Percentiles rank a stretch among this genome's conserved stretches.
These are phyloP conservation scores for Cladobotryum mycophilum DNA, from an alignment of 2,329 filamentous ascomycete genomes.

Conservation along the genomic window DNA sequence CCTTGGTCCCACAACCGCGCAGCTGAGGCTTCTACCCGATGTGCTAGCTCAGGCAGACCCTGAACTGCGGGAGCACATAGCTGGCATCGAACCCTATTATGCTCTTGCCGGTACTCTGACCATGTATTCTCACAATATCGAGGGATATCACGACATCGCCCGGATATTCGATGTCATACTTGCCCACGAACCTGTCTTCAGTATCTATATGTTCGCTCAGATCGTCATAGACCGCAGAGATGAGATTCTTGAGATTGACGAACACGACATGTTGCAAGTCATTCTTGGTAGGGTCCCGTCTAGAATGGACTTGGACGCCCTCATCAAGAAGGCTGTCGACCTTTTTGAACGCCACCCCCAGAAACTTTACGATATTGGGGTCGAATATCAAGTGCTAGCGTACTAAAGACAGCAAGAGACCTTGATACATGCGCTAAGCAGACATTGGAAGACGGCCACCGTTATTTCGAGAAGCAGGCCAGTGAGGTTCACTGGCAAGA, in stretches of 20 bases:
- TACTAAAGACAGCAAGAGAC: constrained; percentile 73
- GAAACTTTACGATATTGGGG: constrained; percentile 66
- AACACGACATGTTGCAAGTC: constrained; percentile 88
- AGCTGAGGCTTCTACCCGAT: constrained; percentile 80
- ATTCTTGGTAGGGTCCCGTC: constrained; percentile 81
- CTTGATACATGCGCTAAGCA: constrained; percentile 44
- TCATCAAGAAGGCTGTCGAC: constrained; percentile 59
- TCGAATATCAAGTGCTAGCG: constrained; percentile 66
- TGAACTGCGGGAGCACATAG: constrained; percentile 66
- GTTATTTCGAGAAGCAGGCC: constrained; percentile 64
- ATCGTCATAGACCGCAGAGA: constrained; percentile 74
- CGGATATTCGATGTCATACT: constrained; percentile 89
- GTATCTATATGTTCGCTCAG: constrained; percentile 85
- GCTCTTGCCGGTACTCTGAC: constrained; percentile 90
- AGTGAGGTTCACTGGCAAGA: constrained; percentile 65
- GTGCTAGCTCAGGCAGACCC: constrained; percentile 70
- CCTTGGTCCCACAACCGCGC: constrained; percentile 70
- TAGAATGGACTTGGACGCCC: constrained; percentile 69
- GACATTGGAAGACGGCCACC: constrained; percentile 58
- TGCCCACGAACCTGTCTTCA: constrained; percentile 79
- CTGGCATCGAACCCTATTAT: constrained; percentile 78
- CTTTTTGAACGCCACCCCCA: constrained; percentile 63
- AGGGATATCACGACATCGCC: constrained; percentile 81
- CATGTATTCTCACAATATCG: constrained; percentile 93
- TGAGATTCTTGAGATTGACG: constrained; percentile 86